phyloP scores from a whole-genome alignment of 2,329 filamentous ascomycete species.

The Septoria petroselini region DNA sequence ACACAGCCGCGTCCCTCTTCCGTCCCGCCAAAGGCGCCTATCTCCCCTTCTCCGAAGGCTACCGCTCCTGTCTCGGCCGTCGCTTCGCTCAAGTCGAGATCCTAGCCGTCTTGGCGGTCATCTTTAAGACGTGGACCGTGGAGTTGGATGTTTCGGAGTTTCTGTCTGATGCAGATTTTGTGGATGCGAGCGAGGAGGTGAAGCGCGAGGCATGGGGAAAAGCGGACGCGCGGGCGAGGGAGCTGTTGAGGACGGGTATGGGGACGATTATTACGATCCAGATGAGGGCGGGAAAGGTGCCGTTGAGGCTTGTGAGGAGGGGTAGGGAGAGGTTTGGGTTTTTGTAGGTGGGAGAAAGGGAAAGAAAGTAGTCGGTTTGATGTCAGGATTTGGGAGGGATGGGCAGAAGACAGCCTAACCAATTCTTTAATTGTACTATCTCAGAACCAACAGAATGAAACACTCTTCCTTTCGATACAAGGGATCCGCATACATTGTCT shows the following conservation, averaged over 20 bases:
- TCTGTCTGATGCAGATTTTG: constrained; percentile 43
- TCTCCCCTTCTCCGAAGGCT: constrained; percentile 55
- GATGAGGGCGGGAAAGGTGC: constrained; percentile 61
- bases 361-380: too few species aligned
- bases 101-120: constrained; percentile 51
- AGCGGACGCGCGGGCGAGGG: constrained; percentile 56
- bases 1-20: constrained; percentile 62
- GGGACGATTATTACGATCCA: constrained; percentile 69
- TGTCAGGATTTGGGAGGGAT: too few species aligned
- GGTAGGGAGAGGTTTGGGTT: constrained; percentile 64
- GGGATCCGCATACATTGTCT: too few species aligned
- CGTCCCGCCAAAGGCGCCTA: constrained; percentile 54
- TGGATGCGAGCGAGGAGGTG: constrained; percentile 46
- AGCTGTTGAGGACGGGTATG: constrained; percentile 54
- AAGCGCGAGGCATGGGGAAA: constrained; percentile 57
- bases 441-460: too few species aligned
- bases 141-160: constrained; percentile 63
- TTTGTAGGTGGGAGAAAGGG: background rate
- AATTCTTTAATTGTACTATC: too few species aligned
- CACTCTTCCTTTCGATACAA: too few species aligned
- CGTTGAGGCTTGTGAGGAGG: constrained; percentile 65
- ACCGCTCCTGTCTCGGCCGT: constrained; percentile 55
- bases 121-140: constrained; percentile 59
- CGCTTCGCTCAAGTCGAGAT: constrained; percentile 58
- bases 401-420: too few species aligned